These are phyloP conservation scores for Claviceps purpurea DNA, from an alignment of 2,329 filamentous ascomycete species.

Conservation along the genomic window DNA sequence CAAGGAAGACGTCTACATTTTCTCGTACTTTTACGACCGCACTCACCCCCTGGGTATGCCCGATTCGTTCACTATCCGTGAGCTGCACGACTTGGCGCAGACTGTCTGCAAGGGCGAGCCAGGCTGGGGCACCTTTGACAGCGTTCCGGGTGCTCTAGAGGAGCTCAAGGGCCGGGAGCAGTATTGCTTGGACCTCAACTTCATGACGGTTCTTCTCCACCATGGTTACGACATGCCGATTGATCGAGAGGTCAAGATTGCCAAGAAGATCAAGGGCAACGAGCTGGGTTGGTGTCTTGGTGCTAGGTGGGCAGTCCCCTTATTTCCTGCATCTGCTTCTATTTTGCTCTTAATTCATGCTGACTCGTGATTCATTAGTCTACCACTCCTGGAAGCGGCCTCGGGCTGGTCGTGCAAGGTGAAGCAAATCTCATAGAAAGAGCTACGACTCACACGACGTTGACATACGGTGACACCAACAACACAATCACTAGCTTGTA, in stretches of 20 bases:
- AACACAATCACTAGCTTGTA: neutral
- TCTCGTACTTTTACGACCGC: slow-evolving; percentile 97
- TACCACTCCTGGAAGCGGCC: slow-evolving; percentile 66
- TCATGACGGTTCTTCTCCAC: slow-evolving; percentile 85
- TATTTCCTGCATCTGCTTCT: neutral
- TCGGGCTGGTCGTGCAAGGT: slow-evolving; percentile 89
- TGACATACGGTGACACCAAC: neutral
- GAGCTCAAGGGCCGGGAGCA: slow-evolving; percentile 77
- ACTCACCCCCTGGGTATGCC: slow-evolving; percentile 92
- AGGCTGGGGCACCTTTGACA: slow-evolving; percentile 69
- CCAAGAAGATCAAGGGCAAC: slow-evolving; percentile 96
- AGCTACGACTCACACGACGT: neutral
- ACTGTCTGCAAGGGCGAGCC: slow-evolving; percentile 71
- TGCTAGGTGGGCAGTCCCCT: slow-evolving; percentile 55
- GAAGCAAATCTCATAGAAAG: slow-evolving; percentile 50
- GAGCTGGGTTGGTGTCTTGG: slow-evolving; percentile 97
- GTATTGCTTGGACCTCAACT: slow-evolving; percentile 89
- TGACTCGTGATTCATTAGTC: slow-evolving; percentile 34
- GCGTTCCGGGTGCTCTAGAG: slow-evolving; percentile 61
- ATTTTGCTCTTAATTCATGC: neutral
- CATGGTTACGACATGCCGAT: slow-evolving; percentile 98
- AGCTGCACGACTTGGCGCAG: slow-evolving; percentile 73
- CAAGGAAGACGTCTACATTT: slow-evolving; percentile 84
- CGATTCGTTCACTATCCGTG: slow-evolving; percentile 85
- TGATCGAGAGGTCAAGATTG: slow-evolving; percentile 89